phyloP scores from a whole-genome alignment of 768 basidiomycete genomes.

The Pleurotus citrinopileatus region DNA sequence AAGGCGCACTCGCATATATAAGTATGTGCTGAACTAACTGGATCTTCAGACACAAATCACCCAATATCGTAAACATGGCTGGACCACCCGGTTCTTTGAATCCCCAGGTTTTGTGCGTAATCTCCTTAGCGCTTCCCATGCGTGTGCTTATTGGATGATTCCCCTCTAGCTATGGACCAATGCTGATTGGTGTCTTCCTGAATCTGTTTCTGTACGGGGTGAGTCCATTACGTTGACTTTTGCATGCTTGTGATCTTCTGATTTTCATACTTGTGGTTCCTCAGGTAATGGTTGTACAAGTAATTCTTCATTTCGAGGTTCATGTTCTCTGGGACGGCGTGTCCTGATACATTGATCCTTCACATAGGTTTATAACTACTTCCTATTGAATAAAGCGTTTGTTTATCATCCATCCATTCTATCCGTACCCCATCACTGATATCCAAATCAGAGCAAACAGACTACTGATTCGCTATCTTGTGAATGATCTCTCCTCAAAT shows the following conservation, averaged over 20 bases:
- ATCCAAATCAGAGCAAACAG: neutral
- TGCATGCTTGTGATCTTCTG: neutral
- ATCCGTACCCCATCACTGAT: neutral
- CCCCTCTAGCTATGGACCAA: neutral
- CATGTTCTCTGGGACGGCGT: neutral
- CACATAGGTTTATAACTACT: conserved; percentile 6
- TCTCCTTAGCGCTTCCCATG: neutral
- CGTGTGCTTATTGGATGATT: neutral
- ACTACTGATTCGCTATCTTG: neutral
- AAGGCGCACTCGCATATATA: too few relatives aligned
- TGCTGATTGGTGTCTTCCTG: conserved; percentile 1
- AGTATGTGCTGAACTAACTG: too few relatives aligned
- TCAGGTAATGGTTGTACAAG: neutral
- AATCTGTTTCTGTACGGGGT: neutral
- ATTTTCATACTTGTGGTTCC: neutral
- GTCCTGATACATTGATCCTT: neutral
- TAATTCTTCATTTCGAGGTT: neutral
- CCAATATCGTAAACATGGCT: neutral
- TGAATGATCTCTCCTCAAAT: neutral
- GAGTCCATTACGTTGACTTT: neutral
- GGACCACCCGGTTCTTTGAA: neutral
- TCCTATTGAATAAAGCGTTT: conserved; percentile 6
- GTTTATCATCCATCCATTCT: neutral
- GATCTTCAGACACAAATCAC: too few relatives aligned
- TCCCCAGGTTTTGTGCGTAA: neutral